Evolutionary conservation across 169 alveolate species (phyloP), one percentile per base, ranked within the genome.

Genomic region (Besnoitia besnoiti): DNA sequence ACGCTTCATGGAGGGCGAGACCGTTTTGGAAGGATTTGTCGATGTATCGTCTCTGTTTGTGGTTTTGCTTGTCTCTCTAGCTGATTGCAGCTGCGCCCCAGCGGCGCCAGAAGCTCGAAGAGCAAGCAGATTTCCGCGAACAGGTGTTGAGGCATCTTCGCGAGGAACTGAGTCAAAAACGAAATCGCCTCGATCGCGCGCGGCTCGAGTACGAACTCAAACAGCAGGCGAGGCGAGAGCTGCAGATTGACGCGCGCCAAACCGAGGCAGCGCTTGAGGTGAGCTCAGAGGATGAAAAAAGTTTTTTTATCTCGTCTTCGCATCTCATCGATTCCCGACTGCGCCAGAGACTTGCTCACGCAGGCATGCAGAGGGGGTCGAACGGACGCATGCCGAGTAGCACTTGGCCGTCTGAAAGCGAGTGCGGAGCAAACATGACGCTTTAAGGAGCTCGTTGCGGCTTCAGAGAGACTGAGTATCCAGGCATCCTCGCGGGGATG

Each of bases 81-180:
- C 55, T 37, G 42, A 77, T 77, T 42, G 87, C 87, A 39, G 87
- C 87, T 3, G 87, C 87, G 3, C 87, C 87, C 21, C 59, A 77
- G 8, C 50, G 87, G 59, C 49, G 87, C 44, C 87, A 77, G 87
- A 51, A 77, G 59, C 59, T 77, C 33, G 59, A 77, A 37, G 59
- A 77, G 87, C 87, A 77, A 27, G 37, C 40, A n/a, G 87, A 39
- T 4, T 77, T 39, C 40, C 50, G 87, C 50, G 30, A 16, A 55
- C 87, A 44, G 49, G 12, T 77, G 40, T 37, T 77, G 37, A 42
- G 16, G 10, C 49, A 35, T 0, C 7, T 77, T 21, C 87, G 33
- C 21, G 87, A 42, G 87, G 3, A 77, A 27, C 37, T 1, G 16
- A 21, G 21, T 10, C 50, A 77, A 39, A 30, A 37, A 30, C 40